These are phyloP conservation scores for Alternaria rosae DNA, from an alignment of 2,329 filamentous ascomycete species.

Conservation along the genomic window DNA sequence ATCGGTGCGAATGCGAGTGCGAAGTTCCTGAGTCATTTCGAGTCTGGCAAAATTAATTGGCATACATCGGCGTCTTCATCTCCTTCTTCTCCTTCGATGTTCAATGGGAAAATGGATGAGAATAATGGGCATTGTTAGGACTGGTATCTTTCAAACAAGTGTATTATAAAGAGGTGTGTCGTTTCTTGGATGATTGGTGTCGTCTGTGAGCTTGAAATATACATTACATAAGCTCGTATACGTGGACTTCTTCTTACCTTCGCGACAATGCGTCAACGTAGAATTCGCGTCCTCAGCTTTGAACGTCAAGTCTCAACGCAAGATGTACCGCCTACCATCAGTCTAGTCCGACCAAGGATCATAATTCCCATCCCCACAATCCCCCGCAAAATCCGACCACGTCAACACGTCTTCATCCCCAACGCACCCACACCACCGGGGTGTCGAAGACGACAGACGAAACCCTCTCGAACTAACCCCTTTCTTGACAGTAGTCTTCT, in stretches of 20 bases:
- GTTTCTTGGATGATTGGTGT: neutral
- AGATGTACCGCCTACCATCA: too few relatives aligned
- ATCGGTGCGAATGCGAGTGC: constrained; percentile 3
- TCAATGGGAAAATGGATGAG: neutral
- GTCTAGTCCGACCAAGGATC: neutral
- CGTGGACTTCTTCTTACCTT: neutral
- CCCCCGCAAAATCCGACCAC: neutral
- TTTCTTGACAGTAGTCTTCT: neutral
- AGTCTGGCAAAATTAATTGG: neutral
- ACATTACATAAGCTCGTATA: neutral
- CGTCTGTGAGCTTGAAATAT: neutral
- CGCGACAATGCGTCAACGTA: neutral
- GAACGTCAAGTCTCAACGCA: too few relatives aligned
- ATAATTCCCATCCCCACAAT: neutral
- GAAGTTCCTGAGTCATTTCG: constrained; percentile 1
- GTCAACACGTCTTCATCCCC: neutral
- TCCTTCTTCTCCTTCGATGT: neutral
- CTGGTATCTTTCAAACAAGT: neutral
- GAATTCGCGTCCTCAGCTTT: too few relatives aligned
- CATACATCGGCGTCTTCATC: constrained; percentile 1
- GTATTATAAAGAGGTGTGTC: neutral
- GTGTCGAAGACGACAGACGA: neutral
- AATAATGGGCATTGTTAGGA: constrained; percentile 8
- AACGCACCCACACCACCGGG: neutral
- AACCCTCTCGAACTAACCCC: neutral